Percentiles rank a stretch among this genome's conserved stretches.
These are phyloP conservation scores for Neurospora sp. DNA, from an alignment of 495 filamentous ascomycete genomes.

Conservation along the genomic window DNA sequence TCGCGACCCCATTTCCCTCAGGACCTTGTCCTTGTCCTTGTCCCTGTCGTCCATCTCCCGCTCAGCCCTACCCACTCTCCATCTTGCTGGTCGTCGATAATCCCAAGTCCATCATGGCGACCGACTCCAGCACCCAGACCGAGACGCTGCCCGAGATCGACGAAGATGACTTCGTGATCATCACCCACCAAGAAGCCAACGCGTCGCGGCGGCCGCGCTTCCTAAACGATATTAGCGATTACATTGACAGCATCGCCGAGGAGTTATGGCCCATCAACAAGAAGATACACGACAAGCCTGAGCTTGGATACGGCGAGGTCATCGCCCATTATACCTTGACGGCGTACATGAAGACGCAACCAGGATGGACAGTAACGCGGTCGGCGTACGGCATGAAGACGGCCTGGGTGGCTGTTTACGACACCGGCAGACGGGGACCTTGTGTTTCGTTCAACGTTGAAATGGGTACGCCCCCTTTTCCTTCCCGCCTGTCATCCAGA, in stretches of 20 bases:
- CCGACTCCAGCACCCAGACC: background rate
- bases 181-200: conserved; percentile 12
- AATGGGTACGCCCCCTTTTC: conserved; percentile 30
- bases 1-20: background rate
- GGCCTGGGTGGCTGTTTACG: conserved; percentile 47
- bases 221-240: conserved; percentile 26
- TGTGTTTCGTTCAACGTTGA: conserved; percentile 49
- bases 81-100: background rate
- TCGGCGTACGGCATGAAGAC: conserved; percentile 46
- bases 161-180: background rate
- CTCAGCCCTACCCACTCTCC: background rate
- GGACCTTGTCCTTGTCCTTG: background rate
- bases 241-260: conserved; percentile 25
- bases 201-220: conserved; percentile 6
- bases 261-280: conserved; percentile 33
- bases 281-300: conserved; percentile 53
- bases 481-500: background rate
- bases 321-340: conserved; percentile 49
- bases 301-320: conserved; percentile 47
- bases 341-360: conserved; percentile 38
- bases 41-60: background rate
- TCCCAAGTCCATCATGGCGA: background rate
- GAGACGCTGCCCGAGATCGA: background rate
- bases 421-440: conserved; percentile 36
- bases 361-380: conserved; percentile 47